A percentile compares a stretch with the other conserved stretches of the same genome.
These are phyloP conservation scores for Ophiostoma ulmi DNA, from an alignment of 2,329 filamentous ascomycete genomes.

Conservation along the genomic window DNA sequence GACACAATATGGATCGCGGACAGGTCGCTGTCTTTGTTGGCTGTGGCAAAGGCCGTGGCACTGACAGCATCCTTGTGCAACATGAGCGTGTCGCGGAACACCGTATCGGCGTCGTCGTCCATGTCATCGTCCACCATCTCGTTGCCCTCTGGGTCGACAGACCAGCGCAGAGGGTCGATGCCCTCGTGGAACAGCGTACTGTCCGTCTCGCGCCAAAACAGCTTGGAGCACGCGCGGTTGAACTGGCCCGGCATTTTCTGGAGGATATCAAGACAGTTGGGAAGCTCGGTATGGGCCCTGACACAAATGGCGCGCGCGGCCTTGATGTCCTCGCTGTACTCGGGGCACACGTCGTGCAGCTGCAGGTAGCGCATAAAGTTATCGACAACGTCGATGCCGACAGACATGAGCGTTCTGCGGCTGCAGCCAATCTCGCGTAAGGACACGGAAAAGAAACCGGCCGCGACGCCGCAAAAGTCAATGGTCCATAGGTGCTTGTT, in stretches of 20 bases:
- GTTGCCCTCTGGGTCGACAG: slow-evolving; percentile 31
- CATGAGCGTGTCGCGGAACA: slow-evolving; percentile 44
- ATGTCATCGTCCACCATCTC: slow-evolving; percentile 31
- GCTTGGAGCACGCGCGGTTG: slow-evolving; percentile 66
- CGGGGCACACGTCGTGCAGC: slow-evolving; percentile 78
- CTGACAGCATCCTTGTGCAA: slow-evolving; percentile 35
- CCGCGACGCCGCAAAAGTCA: slow-evolving; percentile 72
- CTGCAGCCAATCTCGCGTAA: slow-evolving; percentile 55
- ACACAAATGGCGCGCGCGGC: slow-evolving; percentile 63
- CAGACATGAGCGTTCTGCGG: slow-evolving; percentile 45
- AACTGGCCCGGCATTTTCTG: slow-evolving; percentile 66
- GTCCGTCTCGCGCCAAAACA: slow-evolving; percentile 50
- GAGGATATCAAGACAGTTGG: slow-evolving; percentile 49
- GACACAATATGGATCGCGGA: slow-evolving; percentile 39
- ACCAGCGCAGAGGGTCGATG: slow-evolving; percentile 30
- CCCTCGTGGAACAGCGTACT: slow-evolving; percentile 30
- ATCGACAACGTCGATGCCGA: slow-evolving; percentile 62
- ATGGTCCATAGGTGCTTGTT: slow-evolving; percentile 61
- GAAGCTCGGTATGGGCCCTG: slow-evolving; percentile 61
- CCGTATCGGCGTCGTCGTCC: slow-evolving; percentile 39
- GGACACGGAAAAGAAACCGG: slow-evolving; percentile 66
- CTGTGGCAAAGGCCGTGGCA: slow-evolving; percentile 32
- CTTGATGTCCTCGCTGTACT: slow-evolving; percentile 64
- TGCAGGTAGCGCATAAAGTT: slow-evolving; percentile 89
- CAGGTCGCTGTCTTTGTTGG: slow-evolving; percentile 26